Base-by-base conservation (phyloP, 768 basidiomycete genomes). In the Daedaleopsis sinensis region DNA sequence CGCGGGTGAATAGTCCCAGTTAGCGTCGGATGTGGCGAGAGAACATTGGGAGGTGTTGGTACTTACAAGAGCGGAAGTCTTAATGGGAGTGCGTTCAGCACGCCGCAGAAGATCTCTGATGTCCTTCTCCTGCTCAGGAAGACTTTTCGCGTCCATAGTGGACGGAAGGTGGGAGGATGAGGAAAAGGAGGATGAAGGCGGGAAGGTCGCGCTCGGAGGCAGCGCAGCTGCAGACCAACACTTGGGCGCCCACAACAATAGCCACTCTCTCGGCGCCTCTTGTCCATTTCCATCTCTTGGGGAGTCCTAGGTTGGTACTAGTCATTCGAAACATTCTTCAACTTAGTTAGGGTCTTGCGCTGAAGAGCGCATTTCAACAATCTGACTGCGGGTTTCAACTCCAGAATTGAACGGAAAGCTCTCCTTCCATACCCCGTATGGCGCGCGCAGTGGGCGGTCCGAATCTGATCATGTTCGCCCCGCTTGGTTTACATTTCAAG, bases 51-150 rank as follows among this genome's bases (percentile, higher is more conserved):
- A 16, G 37, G 32, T 51, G 37, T 46, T 47, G 46, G 39, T 6
- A 62, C 78, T 70, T 60, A 83, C 84, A 68, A 74, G 58, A 35
- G 71, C 61, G 42, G 79, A 77, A 12, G 76, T 77, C 65, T 72
- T 73, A 48, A 78, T 75, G 51, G 74, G 67, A 36, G 72, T 74
- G 48, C 72, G 73, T 61, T 75, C 76, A 18, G 83, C 84, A 48
- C 79, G 76, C 50, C 77, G 74, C 55, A 88, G 74, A n/a, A 78
- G 69, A 15, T 77, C 74, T 32, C 49, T 64, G 54, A 75, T 71
- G 12, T 81, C 77, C 58, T 73, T 70, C 62, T 80, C 78, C 55
- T 78, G 74, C 55, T 78, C 74, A 27, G 66, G 68, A 23, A 71
- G 61, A 37, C 58, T 59, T 49, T 50, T 68, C 32, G 66, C 59